Base-by-base conservation (phyloP, 495 filamentous ascomycete genomes). In the Xylaria acuta region DNA sequence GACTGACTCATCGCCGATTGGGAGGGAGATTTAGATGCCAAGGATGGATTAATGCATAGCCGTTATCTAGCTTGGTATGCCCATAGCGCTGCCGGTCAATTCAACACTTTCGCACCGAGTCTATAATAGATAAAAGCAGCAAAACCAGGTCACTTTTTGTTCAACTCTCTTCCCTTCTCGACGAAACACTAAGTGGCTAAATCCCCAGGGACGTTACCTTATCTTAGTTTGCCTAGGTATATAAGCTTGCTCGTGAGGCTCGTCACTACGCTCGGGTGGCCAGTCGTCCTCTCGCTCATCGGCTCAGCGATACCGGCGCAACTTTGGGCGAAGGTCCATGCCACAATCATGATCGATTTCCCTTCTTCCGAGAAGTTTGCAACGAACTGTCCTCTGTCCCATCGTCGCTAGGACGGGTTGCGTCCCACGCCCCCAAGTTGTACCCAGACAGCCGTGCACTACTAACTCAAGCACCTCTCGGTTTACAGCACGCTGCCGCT, bases 221-320 rank as follows among this genome's bases (percentile, higher is more conserved):
- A 14, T 34, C 32, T 43, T 18, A 40, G 20, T 20, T 43, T 56
- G 34, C 14, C 65, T 22, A 43, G 65, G 65, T 34, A 67, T 30
- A 56, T 20, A 32, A 40, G 49, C 30, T 34, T 47, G 65, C 8
- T 25, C 45, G 40, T 53, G 20, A 36, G 27, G 64, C 64, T 53
- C 22, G 18, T 51, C 43, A 20, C 64, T 36, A 67, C 8, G 30
- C 3, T 53, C 32, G 30, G 20, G 30, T 45, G 43, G 20, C 16
- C 25, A n/a, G 40, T 45, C 38, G 22, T 32, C 38, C 58, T 36
- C 60, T 36, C 49, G 22, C 47, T 54, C 30, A 16, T 12, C 65
- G 32, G 34, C 47, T 40, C 56, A 67, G 65, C 65, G 65, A 67
- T 67, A 67, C 65, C 65, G 65, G 65, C 65, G 49, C 64, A 54